A percentile compares a stretch with the other conserved stretches of the same genome.
Evolutionary conservation across 257 asterid genomes (phyloP).

Genomic region (Coffea canephora): DNA sequence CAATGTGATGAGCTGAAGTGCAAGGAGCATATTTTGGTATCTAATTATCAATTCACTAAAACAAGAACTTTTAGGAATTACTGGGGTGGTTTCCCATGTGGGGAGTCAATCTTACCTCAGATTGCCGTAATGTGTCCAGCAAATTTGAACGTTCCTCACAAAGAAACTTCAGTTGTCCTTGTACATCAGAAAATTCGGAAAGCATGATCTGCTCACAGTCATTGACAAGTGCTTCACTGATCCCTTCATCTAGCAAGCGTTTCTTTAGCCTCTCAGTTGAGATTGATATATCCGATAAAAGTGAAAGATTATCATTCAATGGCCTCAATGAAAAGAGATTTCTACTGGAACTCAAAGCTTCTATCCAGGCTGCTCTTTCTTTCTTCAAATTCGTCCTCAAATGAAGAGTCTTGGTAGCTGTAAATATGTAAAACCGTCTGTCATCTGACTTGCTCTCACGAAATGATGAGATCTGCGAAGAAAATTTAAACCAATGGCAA

Average conservation of each 20-base stretch:
- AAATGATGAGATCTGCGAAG: conserved; percentile 75
- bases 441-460: conserved; percentile 94
- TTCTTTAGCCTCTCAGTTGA: conserved; percentile 76
- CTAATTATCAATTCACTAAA: neutral
- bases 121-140: conserved; percentile 73
- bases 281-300: conserved; percentile 63
- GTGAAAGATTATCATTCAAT: conserved; percentile 47
- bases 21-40: neutral
- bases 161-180: conserved; percentile 73
- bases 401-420: conserved; percentile 91
- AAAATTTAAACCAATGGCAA: conserved; percentile 5
- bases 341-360: conserved; percentile 67
- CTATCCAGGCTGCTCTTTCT: conserved; percentile 86
- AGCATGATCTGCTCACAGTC: conserved; percentile 96
- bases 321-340: conserved; percentile 59
- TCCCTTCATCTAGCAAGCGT: conserved; percentile 77
- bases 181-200: conserved; percentile 70
- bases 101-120: conserved; percentile 57
- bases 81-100: neutral
- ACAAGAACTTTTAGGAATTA: neutral
- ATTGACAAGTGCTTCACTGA: conserved; percentile 61
- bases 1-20: neutral
- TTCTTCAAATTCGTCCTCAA: conserved; percentile 66
- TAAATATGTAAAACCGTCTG: conserved; percentile 82
- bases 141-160: conserved; percentile 74